These are phyloP conservation scores for Solanum gandarillasii DNA, from an alignment of 257 asterid species.

Conservation along the genomic window DNA sequence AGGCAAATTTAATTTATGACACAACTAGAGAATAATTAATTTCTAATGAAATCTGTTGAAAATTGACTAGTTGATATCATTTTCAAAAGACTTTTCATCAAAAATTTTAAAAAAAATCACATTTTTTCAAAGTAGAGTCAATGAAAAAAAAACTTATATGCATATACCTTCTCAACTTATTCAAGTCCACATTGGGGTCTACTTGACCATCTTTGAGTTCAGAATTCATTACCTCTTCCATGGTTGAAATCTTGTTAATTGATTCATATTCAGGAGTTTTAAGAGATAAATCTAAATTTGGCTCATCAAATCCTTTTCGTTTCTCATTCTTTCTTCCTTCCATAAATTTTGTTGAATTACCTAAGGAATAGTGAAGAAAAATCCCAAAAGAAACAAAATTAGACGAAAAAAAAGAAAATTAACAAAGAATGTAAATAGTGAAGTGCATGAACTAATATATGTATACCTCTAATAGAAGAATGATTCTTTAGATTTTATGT, in stretches of 20 bases:
- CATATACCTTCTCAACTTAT: conserved; percentile 37
- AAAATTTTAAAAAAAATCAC: background rate
- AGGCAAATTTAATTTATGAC: background rate
- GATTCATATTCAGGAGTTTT: no score
- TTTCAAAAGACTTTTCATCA: background rate
- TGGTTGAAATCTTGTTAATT: no score
- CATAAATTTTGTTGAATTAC: background rate
- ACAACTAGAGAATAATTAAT: background rate
- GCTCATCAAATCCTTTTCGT: background rate
- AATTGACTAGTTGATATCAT: background rate
- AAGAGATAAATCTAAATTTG: background rate
- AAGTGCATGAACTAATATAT: background rate
- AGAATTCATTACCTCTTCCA: background rate
- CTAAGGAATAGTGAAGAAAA: background rate
- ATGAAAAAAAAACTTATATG: background rate
- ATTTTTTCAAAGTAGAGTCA: background rate
- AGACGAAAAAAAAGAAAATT: background rate
- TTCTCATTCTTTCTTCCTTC: background rate
- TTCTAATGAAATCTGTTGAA: background rate
- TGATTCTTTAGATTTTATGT: background rate
- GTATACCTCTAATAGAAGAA: background rate
- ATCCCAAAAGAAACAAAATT: background rate
- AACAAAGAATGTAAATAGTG: background rate
- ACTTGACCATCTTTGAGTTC: conserved; percentile 1
- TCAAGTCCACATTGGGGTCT: conserved; percentile 5